Evolutionary conservation across 108 stramenopile species (phyloP).

Genomic region (Nitzschia palea): DNA sequence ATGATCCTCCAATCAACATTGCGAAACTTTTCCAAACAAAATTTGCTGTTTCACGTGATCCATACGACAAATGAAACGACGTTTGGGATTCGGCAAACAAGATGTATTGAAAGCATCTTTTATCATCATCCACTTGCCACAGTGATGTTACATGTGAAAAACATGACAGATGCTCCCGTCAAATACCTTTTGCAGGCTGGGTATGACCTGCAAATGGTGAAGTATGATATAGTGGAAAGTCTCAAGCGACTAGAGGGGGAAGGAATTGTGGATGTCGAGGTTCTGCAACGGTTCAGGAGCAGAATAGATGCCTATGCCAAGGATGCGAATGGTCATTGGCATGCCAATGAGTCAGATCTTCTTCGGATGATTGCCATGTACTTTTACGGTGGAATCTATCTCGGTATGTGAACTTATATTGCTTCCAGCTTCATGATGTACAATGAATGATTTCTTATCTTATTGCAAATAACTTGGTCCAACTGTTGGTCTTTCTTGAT

Average conservation of each 20-base stretch:
- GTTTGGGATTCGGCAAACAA: neutral
- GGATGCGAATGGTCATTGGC: neutral
- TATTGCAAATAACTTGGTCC: neutral
- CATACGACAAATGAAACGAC: conserved; percentile 1
- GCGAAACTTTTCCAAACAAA: too few species aligned
- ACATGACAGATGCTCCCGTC: neutral
- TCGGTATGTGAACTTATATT: neutral
- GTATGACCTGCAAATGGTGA: neutral
- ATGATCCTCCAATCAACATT: too few species aligned
- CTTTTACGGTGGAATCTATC: neutral
- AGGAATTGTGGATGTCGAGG: neutral
- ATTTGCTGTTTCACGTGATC: conserved; percentile 5
- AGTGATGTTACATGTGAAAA: neutral
- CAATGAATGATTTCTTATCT: neutral
- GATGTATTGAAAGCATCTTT: conserved; percentile 1
- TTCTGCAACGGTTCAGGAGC: neutral
- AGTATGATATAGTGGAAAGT: neutral
- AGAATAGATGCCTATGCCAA: neutral
- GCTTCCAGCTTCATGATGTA: neutral
- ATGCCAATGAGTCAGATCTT: neutral
- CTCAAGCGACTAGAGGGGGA: neutral
- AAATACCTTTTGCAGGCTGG: neutral
- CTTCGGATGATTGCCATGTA: neutral
- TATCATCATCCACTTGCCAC: conserved; percentile 5
- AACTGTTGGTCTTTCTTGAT: neutral